Evolutionary conservation across 257 asterid species (phyloP), one percentile per base, ranked within the genome.

Genomic region (Ajuga chamaepitys): DNA sequence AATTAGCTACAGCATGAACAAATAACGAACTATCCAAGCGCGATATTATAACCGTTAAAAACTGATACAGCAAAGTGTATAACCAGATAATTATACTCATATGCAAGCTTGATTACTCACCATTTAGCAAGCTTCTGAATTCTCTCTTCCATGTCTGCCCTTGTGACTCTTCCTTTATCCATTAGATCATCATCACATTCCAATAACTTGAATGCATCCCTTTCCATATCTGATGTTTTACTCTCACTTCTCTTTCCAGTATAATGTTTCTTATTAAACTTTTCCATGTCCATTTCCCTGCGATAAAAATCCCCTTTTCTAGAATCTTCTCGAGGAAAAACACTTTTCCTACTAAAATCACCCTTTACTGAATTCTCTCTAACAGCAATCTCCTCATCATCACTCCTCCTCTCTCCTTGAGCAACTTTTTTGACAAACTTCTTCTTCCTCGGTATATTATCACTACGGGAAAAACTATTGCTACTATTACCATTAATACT

Each of bases 101-200:
- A 35, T 2, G 3, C 6, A 51, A 18, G 42, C 1, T 40, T 59
- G 56, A 58, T 40, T 10, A 72, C 95, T 81, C 75, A 93, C 98
- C 89, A 75, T 68, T 79, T 89, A 20, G 97, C 96, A 58, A 93
- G 96, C 80, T 74, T 93, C 74, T 83, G 96, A 57, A 93, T 84
- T 80, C 99, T 89, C 73, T 81, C 97, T 57, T 93, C 99, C 97
- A 85, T 93, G 70, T 83, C 99, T 37, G 77, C 86, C 69, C 68
- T 88, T 1, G 97, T 68, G 30, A 93, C 69, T 70, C 95, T 86
- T 58, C 87, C 87, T 76, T 64, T 77, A 40, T 73, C 91, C 37
- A 70, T 58, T 12, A 73, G 71, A 66, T 59, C 81, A 48, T 66
- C 80, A 38, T 48, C 73, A 41, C 60, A 46, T 41, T 83, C 86